Conservation (phyloP, 257 asterid species). For the Solanum corneliomulleri region DNA sequence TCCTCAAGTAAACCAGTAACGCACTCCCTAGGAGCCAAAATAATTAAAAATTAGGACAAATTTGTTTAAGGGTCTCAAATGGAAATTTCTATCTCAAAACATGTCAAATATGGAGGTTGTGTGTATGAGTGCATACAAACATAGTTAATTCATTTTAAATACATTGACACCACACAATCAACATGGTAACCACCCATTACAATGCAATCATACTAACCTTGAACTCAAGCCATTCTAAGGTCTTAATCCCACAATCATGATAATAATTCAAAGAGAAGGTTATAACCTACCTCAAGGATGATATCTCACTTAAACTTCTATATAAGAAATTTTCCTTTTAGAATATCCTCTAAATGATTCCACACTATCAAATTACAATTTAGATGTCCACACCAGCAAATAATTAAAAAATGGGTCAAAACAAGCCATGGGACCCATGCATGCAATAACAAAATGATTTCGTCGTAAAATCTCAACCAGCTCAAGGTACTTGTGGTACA, state of each 20-base stretch:
- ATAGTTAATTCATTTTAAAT: no score
- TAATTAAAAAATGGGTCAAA: neutral
- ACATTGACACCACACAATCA: neutral
- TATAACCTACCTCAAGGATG: neutral
- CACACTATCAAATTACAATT: neutral
- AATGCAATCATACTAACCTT: neutral
- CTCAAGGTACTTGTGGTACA: neutral
- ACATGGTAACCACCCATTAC: neutral
- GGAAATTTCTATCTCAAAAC: neutral
- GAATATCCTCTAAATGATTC: neutral
- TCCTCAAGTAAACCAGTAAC: neutral
- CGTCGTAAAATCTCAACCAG: no score
- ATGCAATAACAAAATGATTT: no score
- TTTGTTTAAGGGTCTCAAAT: neutral
- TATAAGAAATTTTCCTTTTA: neutral
- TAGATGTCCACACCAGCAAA: neutral
- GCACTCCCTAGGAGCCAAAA: neutral
- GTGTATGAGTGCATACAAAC: neutral
- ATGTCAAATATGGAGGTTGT: neutral
- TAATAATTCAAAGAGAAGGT: neutral
- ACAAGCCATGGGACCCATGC: neutral
- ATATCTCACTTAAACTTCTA: neutral
- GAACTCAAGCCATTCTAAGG: neutral
- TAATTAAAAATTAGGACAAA: no score
- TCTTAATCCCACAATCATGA: neutral